A percentile compares a stretch with the other conserved stretches of the same genome.
phyloP scores from a whole-genome alignment of 192 early-diverging fungal genomes.

The Linnemannia exigua region DNA sequence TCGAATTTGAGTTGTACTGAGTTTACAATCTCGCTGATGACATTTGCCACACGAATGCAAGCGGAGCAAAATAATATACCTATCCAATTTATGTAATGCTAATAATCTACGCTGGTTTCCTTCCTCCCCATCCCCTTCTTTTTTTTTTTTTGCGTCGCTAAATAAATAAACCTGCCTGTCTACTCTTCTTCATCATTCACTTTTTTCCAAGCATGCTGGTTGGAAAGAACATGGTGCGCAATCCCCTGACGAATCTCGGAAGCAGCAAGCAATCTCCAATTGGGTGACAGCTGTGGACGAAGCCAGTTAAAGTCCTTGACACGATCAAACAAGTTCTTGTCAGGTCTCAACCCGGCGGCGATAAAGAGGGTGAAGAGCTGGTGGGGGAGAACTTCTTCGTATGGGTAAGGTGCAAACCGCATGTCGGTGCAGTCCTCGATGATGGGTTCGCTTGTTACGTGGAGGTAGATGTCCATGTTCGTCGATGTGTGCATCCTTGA shows the following conservation, averaged over 20 bases:
- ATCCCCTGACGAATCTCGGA: slow-evolving; percentile 8
- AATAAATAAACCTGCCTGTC: neutral
- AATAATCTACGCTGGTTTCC: no score
- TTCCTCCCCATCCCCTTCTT: neutral
- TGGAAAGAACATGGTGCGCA: slow-evolving; percentile 18
- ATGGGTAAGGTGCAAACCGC: slow-evolving; percentile 78
- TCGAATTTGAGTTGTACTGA: slow-evolving; percentile 37
- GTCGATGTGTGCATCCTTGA: slow-evolving; percentile 83
- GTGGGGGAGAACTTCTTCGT: slow-evolving; percentile 32
- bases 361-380: slow-evolving; percentile 33
- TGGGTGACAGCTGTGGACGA: slow-evolving; percentile 78
- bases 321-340: slow-evolving; percentile 64
- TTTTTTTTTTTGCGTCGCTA: neutral
- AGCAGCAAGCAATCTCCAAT: slow-evolving; percentile 73
- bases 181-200: neutral
- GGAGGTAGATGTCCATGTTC: slow-evolving; percentile 68
- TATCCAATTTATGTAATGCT: neutral
- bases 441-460: slow-evolving; percentile 83
- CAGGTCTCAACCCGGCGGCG: slow-evolving; percentile 34
- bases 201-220: neutral
- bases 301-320: slow-evolving; percentile 97
- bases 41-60: neutral
- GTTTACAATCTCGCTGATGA: neutral
- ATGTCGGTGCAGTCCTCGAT: slow-evolving; percentile 85
- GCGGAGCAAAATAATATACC: slow-evolving; percentile 20